phyloP scores from a whole-genome alignment of 2,329 filamentous ascomycete genomes.

The Fusarium sororula region DNA sequence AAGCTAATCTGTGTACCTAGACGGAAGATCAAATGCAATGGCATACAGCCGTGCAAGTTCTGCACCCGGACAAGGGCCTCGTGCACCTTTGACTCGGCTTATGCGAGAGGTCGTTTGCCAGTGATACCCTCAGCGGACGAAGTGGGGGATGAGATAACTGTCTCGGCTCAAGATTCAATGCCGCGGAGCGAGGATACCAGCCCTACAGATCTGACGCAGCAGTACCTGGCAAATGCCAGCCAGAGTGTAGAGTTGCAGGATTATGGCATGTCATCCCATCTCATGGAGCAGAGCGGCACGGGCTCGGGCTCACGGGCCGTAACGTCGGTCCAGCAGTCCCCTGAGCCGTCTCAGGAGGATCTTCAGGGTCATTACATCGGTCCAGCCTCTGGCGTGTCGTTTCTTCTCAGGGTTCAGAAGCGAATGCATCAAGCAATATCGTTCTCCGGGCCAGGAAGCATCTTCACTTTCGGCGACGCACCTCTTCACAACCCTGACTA shows the following conservation, averaged over 20 bases:
- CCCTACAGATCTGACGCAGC: slow-evolving; percentile 2
- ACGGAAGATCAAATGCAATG: slow-evolving; percentile 41
- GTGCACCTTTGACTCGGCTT: slow-evolving; percentile 41
- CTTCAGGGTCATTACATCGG: slow-evolving; percentile 47
- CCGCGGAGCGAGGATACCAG: not conserved
- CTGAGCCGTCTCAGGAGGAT: slow-evolving; percentile 45
- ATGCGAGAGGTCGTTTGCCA: slow-evolving; percentile 38
- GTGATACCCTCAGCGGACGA: slow-evolving; percentile 29
- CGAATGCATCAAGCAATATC: slow-evolving; percentile 41
- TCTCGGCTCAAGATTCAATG: slow-evolving; percentile 5
- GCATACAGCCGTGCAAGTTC: slow-evolving; percentile 40
- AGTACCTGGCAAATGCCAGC: not conserved
- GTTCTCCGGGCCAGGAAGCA: slow-evolving; percentile 45
- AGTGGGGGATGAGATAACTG: not conserved
- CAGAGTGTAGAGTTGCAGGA: not conserved
- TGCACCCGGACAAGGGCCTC: slow-evolving; percentile 28
- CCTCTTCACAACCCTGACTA: slow-evolving; percentile 52
- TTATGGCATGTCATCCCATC: slow-evolving; percentile 15
- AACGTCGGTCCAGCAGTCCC: slow-evolving; percentile 37
- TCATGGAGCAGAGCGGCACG: not conserved
- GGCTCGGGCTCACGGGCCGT: not conserved
- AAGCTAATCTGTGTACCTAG: slow-evolving; percentile 25
- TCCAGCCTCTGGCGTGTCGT: slow-evolving; percentile 45
- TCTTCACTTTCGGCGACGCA: slow-evolving; percentile 61
- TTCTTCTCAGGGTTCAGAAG: slow-evolving; percentile 45